Percentiles rank a stretch among this genome's conserved stretches.
Conservation (phyloP, 306 rosid genomes). For the Lablab purpureus region DNA sequence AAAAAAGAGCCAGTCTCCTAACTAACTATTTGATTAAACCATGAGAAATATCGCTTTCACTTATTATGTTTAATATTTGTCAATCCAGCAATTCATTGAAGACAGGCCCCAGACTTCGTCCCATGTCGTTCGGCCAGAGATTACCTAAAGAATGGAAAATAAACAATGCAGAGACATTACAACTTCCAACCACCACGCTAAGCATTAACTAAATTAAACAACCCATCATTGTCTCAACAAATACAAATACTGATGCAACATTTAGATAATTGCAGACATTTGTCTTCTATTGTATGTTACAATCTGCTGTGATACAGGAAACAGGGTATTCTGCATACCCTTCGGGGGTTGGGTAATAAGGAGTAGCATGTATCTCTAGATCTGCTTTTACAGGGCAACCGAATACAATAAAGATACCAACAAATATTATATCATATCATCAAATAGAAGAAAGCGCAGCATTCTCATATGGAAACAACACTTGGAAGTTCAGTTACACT, state of each 20-base stretch:
- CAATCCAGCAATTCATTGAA: conserved; percentile 4
- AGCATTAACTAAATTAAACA: conserved; percentile 44
- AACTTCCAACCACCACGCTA: conserved; percentile 45
- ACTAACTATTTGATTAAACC: neutral
- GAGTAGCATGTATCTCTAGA: conserved; percentile 64
- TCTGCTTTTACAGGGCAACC: conserved; percentile 62
- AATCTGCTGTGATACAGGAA: conserved; percentile 53
- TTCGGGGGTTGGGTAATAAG: conserved; percentile 55
- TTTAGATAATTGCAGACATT: conserved; percentile 54
- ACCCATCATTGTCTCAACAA: conserved; percentile 47
- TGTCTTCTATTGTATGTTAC: conserved; percentile 64
- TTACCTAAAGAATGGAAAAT: neutral
- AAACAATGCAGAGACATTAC: conserved; percentile 15
- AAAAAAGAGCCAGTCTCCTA: neutral
- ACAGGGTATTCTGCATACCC: conserved; percentile 61
- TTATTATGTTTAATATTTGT: neutral
- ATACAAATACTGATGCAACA: conserved; percentile 56
- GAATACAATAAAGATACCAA: conserved; percentile 60
- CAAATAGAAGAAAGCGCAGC: conserved; percentile 50
- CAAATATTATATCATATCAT: conserved; percentile 54
- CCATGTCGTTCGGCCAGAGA: neutral
- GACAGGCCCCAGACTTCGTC: conserved; percentile 15
- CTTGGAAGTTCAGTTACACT: conserved; percentile 51
- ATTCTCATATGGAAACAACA: conserved; percentile 54
- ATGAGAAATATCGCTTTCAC: conserved; percentile 8